A percentile compares a stretch with the other conserved stretches of the same genome.
These are phyloP conservation scores for Glaciozyma antarctica DNA, from an alignment of 768 basidiomycete genomes.

Conservation along the genomic window DNA sequence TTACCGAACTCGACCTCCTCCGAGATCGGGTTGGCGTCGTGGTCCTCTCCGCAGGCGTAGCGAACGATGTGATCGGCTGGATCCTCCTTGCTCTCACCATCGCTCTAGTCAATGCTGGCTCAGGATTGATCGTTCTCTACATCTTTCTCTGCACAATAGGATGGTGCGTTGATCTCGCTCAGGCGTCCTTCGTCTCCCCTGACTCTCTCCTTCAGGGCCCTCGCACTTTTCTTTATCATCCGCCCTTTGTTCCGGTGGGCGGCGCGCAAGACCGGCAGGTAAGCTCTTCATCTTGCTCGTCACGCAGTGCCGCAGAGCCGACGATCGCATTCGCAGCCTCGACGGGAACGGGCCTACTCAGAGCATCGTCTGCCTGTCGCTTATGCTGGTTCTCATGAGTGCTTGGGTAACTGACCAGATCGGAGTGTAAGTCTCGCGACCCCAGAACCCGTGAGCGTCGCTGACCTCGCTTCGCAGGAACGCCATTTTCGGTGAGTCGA, in stretches of 20 bases:
- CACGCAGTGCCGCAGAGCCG: neutral
- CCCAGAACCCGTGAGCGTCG: neutral
- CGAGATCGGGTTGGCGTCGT: slow-evolving; percentile 77
- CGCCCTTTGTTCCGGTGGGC: slow-evolving; percentile 59
- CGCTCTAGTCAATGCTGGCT: slow-evolving; percentile 68
- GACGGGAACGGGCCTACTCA: slow-evolving; percentile 63
- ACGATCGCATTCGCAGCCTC: slow-evolving; percentile 48
- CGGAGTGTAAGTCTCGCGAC: slow-evolving; percentile 48
- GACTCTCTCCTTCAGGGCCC: slow-evolving; percentile 32
- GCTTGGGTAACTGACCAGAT: slow-evolving; percentile 83
- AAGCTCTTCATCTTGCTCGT: too few relatives aligned
- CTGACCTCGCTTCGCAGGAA: neutral
- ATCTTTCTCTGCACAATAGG: slow-evolving; percentile 61
- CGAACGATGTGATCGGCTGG: slow-evolving; percentile 64
- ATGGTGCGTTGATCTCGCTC: slow-evolving; percentile 38
- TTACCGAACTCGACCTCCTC: slow-evolving; percentile 70
- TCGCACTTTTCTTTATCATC: slow-evolving; percentile 59
- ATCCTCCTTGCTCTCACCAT: slow-evolving; percentile 72
- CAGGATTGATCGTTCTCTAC: slow-evolving; percentile 66
- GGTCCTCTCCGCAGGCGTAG: slow-evolving; percentile 72
- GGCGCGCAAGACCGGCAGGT: slow-evolving; percentile 46
- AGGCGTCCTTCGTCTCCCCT: neutral
- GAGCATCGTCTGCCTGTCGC: slow-evolving; percentile 65
- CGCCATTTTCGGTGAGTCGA: slow-evolving; percentile 5
- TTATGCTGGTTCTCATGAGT: slow-evolving; percentile 62